phyloP scores from a whole-genome alignment of 2,329 filamentous ascomycete species.

The Ophiostoma australiae region DNA sequence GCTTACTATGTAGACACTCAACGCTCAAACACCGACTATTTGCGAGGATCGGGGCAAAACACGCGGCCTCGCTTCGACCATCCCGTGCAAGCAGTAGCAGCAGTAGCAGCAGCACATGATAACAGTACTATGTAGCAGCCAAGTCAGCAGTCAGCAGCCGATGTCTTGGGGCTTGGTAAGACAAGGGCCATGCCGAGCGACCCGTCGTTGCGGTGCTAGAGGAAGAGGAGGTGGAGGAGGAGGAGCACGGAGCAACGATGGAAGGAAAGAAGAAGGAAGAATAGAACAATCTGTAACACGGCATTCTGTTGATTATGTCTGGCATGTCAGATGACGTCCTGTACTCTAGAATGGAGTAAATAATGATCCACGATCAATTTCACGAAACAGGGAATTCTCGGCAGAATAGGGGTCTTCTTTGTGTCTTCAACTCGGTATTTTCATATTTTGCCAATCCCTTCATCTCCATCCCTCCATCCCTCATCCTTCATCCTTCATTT shows the following conservation, averaged over 20 bases:
- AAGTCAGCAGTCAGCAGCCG: neutral
- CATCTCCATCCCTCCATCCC: neutral
- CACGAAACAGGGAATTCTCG: neutral
- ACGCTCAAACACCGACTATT: neutral
- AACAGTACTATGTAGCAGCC: too few species aligned
- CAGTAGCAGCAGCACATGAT: too few species aligned
- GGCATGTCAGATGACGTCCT: neutral
- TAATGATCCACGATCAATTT: neutral
- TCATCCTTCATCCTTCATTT: too few species aligned
- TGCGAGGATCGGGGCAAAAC: neutral
- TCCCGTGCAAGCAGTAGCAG: neutral
- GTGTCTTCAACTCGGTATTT: too few species aligned
- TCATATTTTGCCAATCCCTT: too few species aligned
- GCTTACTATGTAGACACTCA: neutral
- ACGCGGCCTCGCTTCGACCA: constrained; percentile 9
- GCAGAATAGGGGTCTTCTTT: neutral
- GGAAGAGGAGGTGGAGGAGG: neutral
- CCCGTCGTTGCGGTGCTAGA: neutral
- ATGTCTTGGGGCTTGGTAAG: neutral
- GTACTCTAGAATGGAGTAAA: neutral
- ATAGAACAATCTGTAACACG: constrained; percentile 10
- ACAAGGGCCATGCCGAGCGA: constrained; percentile 11
- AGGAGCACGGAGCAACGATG: neutral
- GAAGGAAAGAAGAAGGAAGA: neutral
- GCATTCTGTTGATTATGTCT: neutral